These are phyloP conservation scores for Rhodotorula sp. DNA, from an alignment of 1,284 basidiomycete species.

Conservation along the genomic window DNA sequence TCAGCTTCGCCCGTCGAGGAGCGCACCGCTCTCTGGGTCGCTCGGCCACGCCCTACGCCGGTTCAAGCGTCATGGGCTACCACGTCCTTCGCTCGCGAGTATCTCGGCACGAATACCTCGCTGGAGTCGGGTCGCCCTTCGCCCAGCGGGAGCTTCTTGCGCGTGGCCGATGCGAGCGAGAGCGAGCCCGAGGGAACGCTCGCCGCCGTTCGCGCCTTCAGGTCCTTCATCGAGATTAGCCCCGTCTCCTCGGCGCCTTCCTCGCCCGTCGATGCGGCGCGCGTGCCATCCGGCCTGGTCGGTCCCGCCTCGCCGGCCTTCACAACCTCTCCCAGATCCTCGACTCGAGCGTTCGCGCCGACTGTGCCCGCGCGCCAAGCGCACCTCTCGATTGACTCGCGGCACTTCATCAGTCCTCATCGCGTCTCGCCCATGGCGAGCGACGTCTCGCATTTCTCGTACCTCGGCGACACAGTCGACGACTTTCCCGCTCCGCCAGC, in stretches of 20 bases:
- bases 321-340: not conserved
- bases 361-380: not conserved
- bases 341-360: not conserved
- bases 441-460: not conserved
- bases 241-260: not conserved
- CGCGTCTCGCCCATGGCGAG: not conserved
- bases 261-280: not conserved
- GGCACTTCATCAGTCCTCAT: constrained; percentile 9
- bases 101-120: constrained; percentile 6
- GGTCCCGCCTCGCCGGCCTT: not conserved
- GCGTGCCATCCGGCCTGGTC: not conserved
- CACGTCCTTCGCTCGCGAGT: constrained; percentile 20
- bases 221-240: constrained; percentile 22
- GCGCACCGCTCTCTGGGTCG: not conserved
- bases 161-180: not conserved
- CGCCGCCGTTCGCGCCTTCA: not conserved
- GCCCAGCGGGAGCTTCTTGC: constrained; percentile 16
- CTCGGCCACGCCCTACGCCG: constrained; percentile 14
- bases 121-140: not conserved
- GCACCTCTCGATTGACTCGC: constrained; percentile 21
- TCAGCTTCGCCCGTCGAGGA: not conserved
- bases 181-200: not conserved
- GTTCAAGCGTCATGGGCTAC: constrained; percentile 11
- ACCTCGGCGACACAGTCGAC: not conserved
- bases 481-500: constrained; percentile 21